phyloP scores from a whole-genome alignment of 1,284 basidiomycete species.

The Thecaphora thlaspeos region DNA sequence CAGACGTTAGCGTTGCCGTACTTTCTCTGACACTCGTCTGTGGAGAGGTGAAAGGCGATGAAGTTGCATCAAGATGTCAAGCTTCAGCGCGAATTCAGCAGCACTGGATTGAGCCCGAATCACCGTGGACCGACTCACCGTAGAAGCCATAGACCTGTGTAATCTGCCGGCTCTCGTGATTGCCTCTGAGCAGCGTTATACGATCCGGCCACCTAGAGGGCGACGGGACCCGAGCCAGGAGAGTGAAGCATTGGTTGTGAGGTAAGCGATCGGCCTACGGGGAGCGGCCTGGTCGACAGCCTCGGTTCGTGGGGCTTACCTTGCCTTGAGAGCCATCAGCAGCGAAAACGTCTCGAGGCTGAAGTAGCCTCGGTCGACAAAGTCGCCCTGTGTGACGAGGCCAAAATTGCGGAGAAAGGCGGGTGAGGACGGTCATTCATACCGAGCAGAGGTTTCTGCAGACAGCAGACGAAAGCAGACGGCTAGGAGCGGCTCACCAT shows the following conservation, averaged over 20 bases:
- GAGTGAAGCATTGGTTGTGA: background rate
- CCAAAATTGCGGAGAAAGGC: background rate
- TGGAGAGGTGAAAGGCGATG: conserved; percentile 89
- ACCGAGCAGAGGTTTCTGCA: too few relatives aligned
- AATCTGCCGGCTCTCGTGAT: conserved; percentile 93
- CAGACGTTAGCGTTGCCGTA: conserved; percentile 88
- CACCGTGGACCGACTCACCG: conserved; percentile 63
- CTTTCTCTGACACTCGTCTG: conserved; percentile 85
- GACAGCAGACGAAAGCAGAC: too few relatives aligned
- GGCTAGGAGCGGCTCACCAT: conserved; percentile 67
- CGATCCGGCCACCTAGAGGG: conserved; percentile 78
- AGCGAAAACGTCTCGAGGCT: conserved; percentile 92
- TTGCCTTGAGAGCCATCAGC: conserved; percentile 82
- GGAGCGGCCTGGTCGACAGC: too few relatives aligned
- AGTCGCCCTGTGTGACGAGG: conserved; percentile 72
- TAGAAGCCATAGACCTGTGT: conserved; percentile 99
- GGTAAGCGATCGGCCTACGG: too few relatives aligned
- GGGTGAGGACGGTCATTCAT: too few relatives aligned
- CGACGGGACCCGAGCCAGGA: conserved; percentile 61
- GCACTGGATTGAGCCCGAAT: too few relatives aligned
- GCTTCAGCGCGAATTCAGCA: background rate
- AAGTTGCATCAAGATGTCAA: conserved; percentile 66
- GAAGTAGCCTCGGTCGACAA: conserved; percentile 95
- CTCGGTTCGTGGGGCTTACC: too few relatives aligned
- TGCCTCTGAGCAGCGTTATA: conserved; percentile 85